A percentile compares a stretch with the other conserved stretches of the same genome.
These are phyloP conservation scores for Hibiscus trionum DNA, from an alignment of 345 rosid species.

Conservation along the genomic window DNA sequence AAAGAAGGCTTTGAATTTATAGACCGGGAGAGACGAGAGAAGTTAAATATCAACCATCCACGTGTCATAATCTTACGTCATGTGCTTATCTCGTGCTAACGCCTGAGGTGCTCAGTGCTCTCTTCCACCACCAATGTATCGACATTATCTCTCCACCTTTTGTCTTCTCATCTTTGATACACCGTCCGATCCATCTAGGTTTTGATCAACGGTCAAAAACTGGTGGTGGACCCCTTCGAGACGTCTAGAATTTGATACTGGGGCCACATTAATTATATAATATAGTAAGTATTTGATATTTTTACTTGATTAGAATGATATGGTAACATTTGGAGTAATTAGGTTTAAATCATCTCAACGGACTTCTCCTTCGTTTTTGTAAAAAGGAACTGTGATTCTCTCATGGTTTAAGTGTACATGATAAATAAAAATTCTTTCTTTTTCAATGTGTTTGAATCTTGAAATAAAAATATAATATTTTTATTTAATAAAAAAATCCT, in stretches of 20 bases:
- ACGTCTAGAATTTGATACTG: background rate
- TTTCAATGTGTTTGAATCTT: no score
- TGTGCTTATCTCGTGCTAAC: conserved; percentile 15
- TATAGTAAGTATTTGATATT: no score
- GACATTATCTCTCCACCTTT: background rate
- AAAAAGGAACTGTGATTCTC: no score
- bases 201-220: background rate
- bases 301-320: no score
- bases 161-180: background rate
- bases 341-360: no score
- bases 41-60: conserved; percentile 29
- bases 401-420: no score
- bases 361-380: no score
- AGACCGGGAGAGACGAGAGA: conserved; percentile 10
- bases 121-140: conserved; percentile 1
- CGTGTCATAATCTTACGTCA: conserved; percentile 28
- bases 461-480: no score
- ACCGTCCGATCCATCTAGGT: background rate
- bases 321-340: no score
- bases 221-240: background rate
- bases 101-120: background rate
- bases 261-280: background rate
- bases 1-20: conserved; percentile 27
- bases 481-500: no score
- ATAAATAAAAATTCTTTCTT: no score